phyloP scores from a whole-genome alignment of 768 basidiomycete genomes.

The Mycena capillaripes region DNA sequence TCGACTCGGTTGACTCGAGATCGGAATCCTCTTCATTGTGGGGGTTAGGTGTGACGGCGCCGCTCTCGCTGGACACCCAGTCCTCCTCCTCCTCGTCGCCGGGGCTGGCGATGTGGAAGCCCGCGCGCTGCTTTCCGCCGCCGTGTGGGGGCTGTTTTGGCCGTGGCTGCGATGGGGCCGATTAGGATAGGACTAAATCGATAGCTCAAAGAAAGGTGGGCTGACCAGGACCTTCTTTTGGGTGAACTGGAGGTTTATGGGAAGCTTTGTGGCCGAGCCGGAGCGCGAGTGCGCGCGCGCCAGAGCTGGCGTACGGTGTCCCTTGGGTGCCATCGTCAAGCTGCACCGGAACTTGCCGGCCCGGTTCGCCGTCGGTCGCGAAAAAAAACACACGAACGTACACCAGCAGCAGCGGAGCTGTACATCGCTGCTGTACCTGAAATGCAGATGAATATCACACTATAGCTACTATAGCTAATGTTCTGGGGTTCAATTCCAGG shows the following conservation, averaged over 20 bases:
- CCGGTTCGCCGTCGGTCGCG: neutral
- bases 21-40: conserved; percentile 55
- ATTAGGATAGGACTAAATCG: conserved; percentile 24
- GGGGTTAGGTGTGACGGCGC: conserved; percentile 73
- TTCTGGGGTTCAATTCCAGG: too few relatives aligned
- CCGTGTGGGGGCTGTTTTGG: conserved; percentile 43
- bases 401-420: too few relatives aligned
- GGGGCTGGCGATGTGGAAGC: conserved; percentile 71
- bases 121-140: conserved; percentile 56
- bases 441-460: too few relatives aligned
- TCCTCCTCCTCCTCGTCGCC: conserved; percentile 61
- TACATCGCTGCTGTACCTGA: too few relatives aligned
- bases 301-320: conserved; percentile 51
- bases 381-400: too few relatives aligned
- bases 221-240: conserved; percentile 64
- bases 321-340: conserved; percentile 16
- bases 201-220: conserved; percentile 22
- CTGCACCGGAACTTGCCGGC: neutral
- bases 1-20: conserved; percentile 37
- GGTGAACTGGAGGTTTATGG: conserved; percentile 75
- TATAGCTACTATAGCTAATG: too few relatives aligned
- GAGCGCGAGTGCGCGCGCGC: conserved; percentile 75
- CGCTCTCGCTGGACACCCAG: conserved; percentile 85
- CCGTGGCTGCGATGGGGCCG: conserved; percentile 29
- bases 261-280: conserved; percentile 72